phyloP scores from a whole-genome alignment of 2,329 filamentous ascomycete species.

The Chrysoporthe puriensis region DNA sequence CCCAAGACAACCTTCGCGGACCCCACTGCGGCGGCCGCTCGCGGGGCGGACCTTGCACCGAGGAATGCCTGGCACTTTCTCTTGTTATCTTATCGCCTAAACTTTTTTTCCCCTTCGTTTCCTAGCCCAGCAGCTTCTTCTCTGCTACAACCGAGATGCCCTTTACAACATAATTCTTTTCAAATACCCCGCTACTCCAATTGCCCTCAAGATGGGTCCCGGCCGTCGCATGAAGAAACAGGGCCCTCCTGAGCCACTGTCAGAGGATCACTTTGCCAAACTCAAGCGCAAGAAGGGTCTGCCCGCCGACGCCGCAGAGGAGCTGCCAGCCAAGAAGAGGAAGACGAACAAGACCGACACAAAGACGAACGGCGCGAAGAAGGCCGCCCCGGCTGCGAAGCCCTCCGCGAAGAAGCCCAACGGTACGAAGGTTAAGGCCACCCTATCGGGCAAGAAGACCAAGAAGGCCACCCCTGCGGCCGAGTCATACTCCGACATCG shows the following conservation, averaged over 20 bases:
- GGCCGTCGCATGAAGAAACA: conserved; percentile 96
- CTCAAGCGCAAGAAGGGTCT: conserved; percentile 83
- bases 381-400: conserved; percentile 34
- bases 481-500: conserved; percentile 48
- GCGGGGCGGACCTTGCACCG: conserved; percentile 21
- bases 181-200: not conserved
- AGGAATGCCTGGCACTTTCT: not conserved
- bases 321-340: conserved; percentile 65
- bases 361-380: conserved; percentile 38
- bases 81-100: conserved; percentile 20
- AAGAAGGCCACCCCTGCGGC: conserved; percentile 49
- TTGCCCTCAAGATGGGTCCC: conserved; percentile 68
- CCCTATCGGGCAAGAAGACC: conserved; percentile 44
- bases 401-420: conserved; percentile 38
- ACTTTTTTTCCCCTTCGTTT: conserved; percentile 20
- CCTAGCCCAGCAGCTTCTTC: not conserved
- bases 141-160: conserved; percentile 1
- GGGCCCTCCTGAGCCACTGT: conserved; percentile 80
- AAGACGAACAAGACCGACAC: conserved; percentile 44
- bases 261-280: conserved; percentile 77
- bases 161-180: not conserved
- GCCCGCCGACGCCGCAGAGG: conserved; percentile 61
- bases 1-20: not conserved
- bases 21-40: conserved; percentile 9
- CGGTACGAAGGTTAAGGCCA: conserved; percentile 38